Evolutionary conservation across 2,329 filamentous ascomycete genomes (phyloP), one percentile per base, ranked within the genome.

Genomic region (Sporothrix humicola): DNA sequence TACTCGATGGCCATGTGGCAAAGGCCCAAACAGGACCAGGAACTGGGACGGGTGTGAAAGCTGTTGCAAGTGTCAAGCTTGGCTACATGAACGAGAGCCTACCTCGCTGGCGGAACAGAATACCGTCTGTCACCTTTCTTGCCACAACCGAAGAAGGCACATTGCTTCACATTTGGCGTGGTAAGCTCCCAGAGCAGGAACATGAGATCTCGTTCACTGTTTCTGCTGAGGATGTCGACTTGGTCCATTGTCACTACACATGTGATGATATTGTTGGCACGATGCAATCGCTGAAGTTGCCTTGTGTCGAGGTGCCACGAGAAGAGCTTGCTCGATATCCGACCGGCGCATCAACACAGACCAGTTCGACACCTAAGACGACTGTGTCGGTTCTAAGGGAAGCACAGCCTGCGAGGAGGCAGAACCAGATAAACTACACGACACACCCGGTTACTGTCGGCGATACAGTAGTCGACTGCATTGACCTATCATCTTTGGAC

Each of bases 231-330:
- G 83, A 83, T 4, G 79, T 84, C 0, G 86, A 88, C 20, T 88
- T 91, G 73, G 82, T 96, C 48, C 86, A 86, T 31, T 93, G 90
- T 74, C 89, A 91, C 79, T 85, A 95, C 68, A 92, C 93, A 80
- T 98, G 95, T 76, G 95, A 98, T 82, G 91, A 94, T 59, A 92
- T 98, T 77, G 93, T 90, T 2, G 89, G 89, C 1, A 90, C 89
- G 0, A 79, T 83, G 46, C 79, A 86, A 15, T 77, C 79, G 0
- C 77, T 72, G 37, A 75, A 74, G 2, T 12, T 81, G 4, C 31
- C 46, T 0, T 73, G 56, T n/a, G 9, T 70, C 2, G 71, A 72
- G 7, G 52, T 61, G 1, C n/a, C 50, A 7, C 10, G 8, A 23
- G 42, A 37, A 3, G 56, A 56, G 2, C 17, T 63, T 13, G 58